Base-by-base conservation (phyloP, 2,329 filamentous ascomycete species). In the Diaporthe caulivora region DNA sequence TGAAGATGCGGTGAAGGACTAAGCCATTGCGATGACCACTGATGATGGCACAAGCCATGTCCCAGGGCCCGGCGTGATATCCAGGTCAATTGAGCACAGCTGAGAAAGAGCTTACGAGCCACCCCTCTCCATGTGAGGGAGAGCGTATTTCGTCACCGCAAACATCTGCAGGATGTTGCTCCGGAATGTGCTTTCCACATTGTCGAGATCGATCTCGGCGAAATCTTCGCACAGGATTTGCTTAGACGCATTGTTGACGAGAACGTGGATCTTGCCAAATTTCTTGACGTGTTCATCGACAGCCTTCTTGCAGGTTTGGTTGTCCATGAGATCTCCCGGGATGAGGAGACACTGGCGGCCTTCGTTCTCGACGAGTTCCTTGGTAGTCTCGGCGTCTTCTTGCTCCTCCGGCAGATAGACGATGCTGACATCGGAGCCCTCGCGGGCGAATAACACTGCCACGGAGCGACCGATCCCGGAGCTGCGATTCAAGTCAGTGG, bases 221-320 rank as follows among this genome's bases (percentile, higher is more conserved):
- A 90, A 85, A 42, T 90, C 84, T 8, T 85, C 79, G 78, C 85
- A 89, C 80, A 87, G 86, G 47, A 87, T 83, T 79, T 91, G 88
- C 79, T 88, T 89, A 0, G 85, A 87, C 3, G 88, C 89, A 78
- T 91, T 91, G 79, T 91, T 91, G 74, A 91, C 86, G 2, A 91
- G 82, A 9, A 91, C 83, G 71, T 87, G 79, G 29, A 91, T 79
- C 31, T 77, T 81, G 34, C 84, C 83, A 73, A 81, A 86, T 64
- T 84, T 83, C 42, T 88, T 83, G 13, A 91, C 82, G 77, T 91
- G 89, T 73, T 86, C 81, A 10, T 90, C 83, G 2, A 91, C 84
- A 2, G 86, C 86, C 3, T 84, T 82, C 58, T 84, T 82, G 80
- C 89, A 91, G 6, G 83, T 87, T 1, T 85, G 81, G 34, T 86